Base-by-base conservation (phyloP, 306 rosid genomes). In the Calophaca sinica region DNA sequence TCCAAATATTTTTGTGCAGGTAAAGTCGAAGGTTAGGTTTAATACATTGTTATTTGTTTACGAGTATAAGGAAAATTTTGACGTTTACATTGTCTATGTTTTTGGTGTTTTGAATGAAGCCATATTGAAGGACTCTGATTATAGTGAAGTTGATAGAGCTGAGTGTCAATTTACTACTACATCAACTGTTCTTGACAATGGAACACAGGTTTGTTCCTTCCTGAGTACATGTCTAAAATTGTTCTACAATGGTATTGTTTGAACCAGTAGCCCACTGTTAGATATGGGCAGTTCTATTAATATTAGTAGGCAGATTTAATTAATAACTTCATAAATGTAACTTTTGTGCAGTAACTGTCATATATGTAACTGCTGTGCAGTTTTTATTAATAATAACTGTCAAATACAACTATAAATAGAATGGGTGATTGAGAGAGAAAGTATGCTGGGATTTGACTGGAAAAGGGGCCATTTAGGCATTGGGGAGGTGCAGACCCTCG, bases 151-250 rank as follows among this genome's bases (percentile, higher is more conserved):
- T 45, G 98, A 94, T 74, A 87, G 93, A 87, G 98, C 96, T 6
- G 97, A 91, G 70, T 94, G 98, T 87, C 96, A 91, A 79, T 94
- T 94, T 87, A 64, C 94, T 67, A 94, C 97, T 1, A 88, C 87
- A 2, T 80, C 93, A 70, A 94, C 97, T 64, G 84, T 88, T 62
- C 89, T 94, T 67, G 96, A 91, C 79, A 94, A 91, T 75, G 98
- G 97, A 82, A 71, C 98, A 54, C 87, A 90, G 96, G 96, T 90
- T 59, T 80, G 79, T 77, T 54, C 50, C 51, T 52, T 81, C 62
- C 51, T 9, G 9, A 5, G 48, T 51, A 55, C 68, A 6, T 26
- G 55, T 66, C 55, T 29, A 66, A 57, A 45, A 45, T 45, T 28
- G 41, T 28, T 29, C 36, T 2, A 29, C 38, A 31, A 5, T 12